Base-by-base conservation (phyloP, 345 rosid genomes). In the Populus deltoides region DNA sequence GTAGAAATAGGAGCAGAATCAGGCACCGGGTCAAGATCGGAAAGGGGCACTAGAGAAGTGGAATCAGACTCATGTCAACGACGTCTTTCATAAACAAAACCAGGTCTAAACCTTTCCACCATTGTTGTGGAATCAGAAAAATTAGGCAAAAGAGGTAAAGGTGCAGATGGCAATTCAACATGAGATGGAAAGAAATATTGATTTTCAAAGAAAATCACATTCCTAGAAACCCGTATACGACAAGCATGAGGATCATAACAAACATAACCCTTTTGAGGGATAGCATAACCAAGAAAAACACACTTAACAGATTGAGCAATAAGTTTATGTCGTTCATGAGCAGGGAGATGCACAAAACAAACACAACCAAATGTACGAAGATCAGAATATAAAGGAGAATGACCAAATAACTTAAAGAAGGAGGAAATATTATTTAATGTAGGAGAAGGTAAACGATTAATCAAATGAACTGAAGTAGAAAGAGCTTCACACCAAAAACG, bases 201-300 rank as follows among this genome's bases (percentile, higher is more conserved):
- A 27, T 71, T 71, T 71, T 71, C n/a, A 71, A 45, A 71, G 39
- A 71, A 71, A 24, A 71, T 47, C 24, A 45, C 62, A 71, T 43
- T 47, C 0, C 6, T 1, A 71, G 61, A 47, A 29, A 71, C n/a
- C 24, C 9, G 0, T 2, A 29, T 11, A 9, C 8, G 18, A 16
- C 24, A 8, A 31, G 13, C n/a, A 39, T 10, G 7, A 27, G 74
- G 18, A 71, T 71, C 38, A 47, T 47, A 71, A 12, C 24, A 47
- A 47, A 47, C 6, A 51, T 22, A 71, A 13, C n/a, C n/a, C 45
- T 71, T 71, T 2, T 71, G 62, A 18, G 45, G 12, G 2, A 15
- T 27, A 47, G 2, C 25, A 15, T 71, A 25, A 22, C 62, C 74
- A 15, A 71, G 18, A 31, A 71, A 31, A 18, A 22, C 74, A 71